Evolutionary conservation across 257 asterid genomes (phyloP).

Genomic region (Thymus quinquecostatus): DNA sequence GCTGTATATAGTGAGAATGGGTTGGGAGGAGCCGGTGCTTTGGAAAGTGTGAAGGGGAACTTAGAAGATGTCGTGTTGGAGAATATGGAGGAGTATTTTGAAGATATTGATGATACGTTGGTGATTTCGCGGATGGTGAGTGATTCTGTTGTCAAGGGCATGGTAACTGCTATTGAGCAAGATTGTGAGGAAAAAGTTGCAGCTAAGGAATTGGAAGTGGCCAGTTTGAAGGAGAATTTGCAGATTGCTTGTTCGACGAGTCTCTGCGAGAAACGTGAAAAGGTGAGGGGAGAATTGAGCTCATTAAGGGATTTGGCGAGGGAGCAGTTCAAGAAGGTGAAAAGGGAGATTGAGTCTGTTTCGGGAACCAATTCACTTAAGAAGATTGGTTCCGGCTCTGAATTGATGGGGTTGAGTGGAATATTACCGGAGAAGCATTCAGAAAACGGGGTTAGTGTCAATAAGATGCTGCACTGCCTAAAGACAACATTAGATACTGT

Average conservation of each 20-base stretch:
- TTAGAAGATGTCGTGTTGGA: conserved; percentile 71
- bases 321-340: conserved; percentile 60
- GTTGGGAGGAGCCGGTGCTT: conserved; percentile 22
- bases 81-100: conserved; percentile 67
- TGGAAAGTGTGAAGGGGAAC: conserved; percentile 45
- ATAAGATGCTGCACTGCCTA: conserved; percentile 48
- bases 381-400: conserved; percentile 57
- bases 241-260: conserved; percentile 34
- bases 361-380: conserved; percentile 46
- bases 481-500: conserved; percentile 46
- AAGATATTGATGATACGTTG: conserved; percentile 62
- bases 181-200: conserved; percentile 68
- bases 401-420: conserved; percentile 62
- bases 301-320: conserved; percentile 42
- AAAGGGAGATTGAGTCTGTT: conserved; percentile 46
- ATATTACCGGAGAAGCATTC: conserved; percentile 52
- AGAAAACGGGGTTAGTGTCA: conserved; percentile 46
- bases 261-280: conserved; percentile 42
- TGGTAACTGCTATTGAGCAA: conserved; percentile 86
- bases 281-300: conserved; percentile 48
- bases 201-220: conserved; percentile 68
- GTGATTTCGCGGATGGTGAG: conserved; percentile 78
- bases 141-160: conserved; percentile 81
- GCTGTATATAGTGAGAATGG: conserved; percentile 32
- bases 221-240: conserved; percentile 45